Evolutionary conservation across 306 rosid genomes (phyloP).

Genomic region (Astragalus membranaceus): DNA sequence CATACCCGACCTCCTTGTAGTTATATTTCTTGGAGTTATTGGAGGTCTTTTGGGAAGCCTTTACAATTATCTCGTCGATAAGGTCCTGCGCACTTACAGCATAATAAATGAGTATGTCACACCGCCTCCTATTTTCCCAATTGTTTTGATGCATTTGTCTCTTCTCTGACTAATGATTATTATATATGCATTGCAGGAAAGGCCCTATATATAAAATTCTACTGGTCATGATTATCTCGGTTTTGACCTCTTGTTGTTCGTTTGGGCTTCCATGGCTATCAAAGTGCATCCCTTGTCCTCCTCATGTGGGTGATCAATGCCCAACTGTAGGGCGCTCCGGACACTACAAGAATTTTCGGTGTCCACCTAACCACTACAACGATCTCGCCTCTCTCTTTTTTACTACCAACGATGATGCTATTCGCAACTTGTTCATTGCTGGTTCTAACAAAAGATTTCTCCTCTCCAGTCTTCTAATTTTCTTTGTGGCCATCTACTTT

Average conservation of each 20-base stretch:
- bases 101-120: constrained; percentile 6
- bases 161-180: too few relatives aligned
- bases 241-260: constrained; percentile 60
- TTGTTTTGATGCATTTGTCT: neutral
- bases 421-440: constrained; percentile 59
- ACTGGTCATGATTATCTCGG: constrained; percentile 44
- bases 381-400: constrained; percentile 88
- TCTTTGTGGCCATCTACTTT: constrained; percentile 49
- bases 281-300: constrained; percentile 62
- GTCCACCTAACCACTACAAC: constrained; percentile 64
- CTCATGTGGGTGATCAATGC: constrained; percentile 41
- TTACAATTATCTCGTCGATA: constrained; percentile 64
- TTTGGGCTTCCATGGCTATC: constrained; percentile 74
- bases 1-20: constrained; percentile 49
- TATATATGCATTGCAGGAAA: constrained; percentile 39
- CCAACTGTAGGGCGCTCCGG: constrained; percentile 57
- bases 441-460: constrained; percentile 45
- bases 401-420: constrained; percentile 76
- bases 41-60: constrained; percentile 79
- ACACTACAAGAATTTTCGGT: constrained; percentile 52
- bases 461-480: constrained; percentile 54
- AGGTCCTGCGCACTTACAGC: constrained; percentile 72
- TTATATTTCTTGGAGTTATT: constrained; percentile 50
- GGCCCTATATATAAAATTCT: constrained; percentile 48
- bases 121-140: neutral